Evolutionary conservation across 345 rosid genomes (phyloP).

Genomic region (Camelina sativa): DNA sequence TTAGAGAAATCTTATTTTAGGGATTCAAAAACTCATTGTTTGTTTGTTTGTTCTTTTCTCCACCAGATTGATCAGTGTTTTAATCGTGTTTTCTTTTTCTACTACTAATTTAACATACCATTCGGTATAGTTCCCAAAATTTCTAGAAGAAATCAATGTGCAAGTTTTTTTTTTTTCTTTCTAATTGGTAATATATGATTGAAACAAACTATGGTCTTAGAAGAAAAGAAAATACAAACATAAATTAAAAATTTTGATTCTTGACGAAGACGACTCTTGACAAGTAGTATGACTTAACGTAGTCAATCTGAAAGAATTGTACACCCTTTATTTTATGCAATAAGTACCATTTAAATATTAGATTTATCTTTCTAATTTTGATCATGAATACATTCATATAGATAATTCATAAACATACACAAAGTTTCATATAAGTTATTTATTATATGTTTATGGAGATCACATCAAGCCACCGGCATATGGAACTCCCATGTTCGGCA

Average conservation of each 20-base stretch:
- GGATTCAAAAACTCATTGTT: conserved; percentile 2
- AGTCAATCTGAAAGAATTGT: not conserved
- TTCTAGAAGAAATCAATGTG: not conserved
- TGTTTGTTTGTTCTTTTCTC: conserved; percentile 21
- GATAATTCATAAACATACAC: not conserved
- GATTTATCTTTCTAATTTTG: not conserved
- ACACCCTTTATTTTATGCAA: not conserved
- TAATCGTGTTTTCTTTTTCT: conserved; percentile 1
- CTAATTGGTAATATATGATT: not conserved
- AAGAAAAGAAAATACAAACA: too few species aligned
- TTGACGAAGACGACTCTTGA: not conserved
- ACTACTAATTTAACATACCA: conserved; percentile 17
- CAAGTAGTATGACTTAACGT: not conserved
- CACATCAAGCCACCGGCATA: conserved; percentile 33
- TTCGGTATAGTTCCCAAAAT: not conserved
- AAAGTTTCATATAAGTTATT: not conserved
- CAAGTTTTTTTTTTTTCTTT: too few species aligned
- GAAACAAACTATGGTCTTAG: too few species aligned
- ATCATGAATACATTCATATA: not conserved
- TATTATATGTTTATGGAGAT: not conserved
- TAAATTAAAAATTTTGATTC: not conserved
- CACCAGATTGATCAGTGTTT: conserved; percentile 34
- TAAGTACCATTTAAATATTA: not conserved
- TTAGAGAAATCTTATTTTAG: conserved; percentile 34
- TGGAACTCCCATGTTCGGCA: conserved; percentile 43